phyloP scores from a whole-genome alignment of 306 rosid species.

The Lotus japonicus region DNA sequence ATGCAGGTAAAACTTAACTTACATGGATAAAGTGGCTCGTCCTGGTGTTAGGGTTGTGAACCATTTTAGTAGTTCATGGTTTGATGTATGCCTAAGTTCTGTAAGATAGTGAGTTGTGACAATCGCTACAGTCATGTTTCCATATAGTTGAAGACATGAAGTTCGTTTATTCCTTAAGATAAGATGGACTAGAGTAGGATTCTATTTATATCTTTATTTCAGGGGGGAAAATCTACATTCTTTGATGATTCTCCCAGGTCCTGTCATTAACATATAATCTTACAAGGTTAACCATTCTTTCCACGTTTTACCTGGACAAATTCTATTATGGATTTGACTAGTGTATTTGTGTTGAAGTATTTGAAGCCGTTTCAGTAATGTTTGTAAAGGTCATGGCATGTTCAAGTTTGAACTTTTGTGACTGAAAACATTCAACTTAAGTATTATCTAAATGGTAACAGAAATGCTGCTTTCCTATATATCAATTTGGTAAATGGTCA shows the following conservation, averaged over 20 bases:
- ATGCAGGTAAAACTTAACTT: background rate
- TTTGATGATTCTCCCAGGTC: background rate
- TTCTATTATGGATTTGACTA: background rate
- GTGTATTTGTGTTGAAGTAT: background rate
- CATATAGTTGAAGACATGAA: conserved; percentile 19
- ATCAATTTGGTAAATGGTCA: too few relatives aligned
- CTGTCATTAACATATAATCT: too few relatives aligned
- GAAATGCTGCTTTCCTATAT: too few relatives aligned
- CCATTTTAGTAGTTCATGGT: conserved; percentile 4
- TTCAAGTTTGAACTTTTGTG: too few relatives aligned
- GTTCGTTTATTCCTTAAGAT: conserved; percentile 3
- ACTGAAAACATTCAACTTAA: too few relatives aligned
- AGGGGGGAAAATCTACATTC: background rate
- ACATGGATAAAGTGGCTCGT: conserved; percentile 21
- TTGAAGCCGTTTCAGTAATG: background rate
- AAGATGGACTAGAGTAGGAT: background rate
- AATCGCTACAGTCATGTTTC: conserved; percentile 24
- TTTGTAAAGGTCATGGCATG: too few relatives aligned
- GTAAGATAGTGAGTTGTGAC: conserved; percentile 24
- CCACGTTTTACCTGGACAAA: background rate
- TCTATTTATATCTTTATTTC: background rate
- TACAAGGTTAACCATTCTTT: too few relatives aligned
- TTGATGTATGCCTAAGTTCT: conserved; percentile 7
- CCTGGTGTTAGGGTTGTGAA: conserved; percentile 19
- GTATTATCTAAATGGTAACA: too few relatives aligned